These are phyloP conservation scores for Diaporthe nobilis DNA, from an alignment of 2,329 filamentous ascomycete genomes.

Conservation along the genomic window DNA sequence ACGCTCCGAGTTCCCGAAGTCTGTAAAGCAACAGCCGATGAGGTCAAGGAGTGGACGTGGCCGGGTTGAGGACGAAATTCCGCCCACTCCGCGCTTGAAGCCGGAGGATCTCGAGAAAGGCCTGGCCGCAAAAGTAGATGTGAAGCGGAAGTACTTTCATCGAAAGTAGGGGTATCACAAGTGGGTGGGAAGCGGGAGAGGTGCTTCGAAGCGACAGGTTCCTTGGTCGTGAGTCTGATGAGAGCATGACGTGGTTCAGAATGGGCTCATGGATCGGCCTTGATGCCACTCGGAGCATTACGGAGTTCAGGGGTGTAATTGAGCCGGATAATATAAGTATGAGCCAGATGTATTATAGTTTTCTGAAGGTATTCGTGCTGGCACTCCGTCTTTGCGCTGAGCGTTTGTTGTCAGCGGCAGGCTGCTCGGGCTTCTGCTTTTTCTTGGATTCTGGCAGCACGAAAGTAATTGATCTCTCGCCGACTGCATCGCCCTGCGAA, in stretches of 20 bases:
- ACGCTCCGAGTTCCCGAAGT: slow-evolving; percentile 71
- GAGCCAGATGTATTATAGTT: slow-evolving; percentile 62
- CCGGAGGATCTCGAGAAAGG: slow-evolving; percentile 74
- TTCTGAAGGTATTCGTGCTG: slow-evolving; percentile 81
- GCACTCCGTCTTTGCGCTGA: slow-evolving; percentile 75
- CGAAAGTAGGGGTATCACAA: slow-evolving; percentile 48
- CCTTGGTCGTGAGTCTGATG: background rate
- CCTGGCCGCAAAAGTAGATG: slow-evolving; percentile 53
- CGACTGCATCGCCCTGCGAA: slow-evolving; percentile 65
- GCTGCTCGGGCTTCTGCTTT: slow-evolving; percentile 60
- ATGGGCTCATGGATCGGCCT: background rate
- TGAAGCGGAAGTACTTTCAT: slow-evolving; percentile 54
- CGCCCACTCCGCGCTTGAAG: slow-evolving; percentile 69
- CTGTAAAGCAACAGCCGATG: slow-evolving; percentile 61
- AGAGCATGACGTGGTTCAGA: background rate
- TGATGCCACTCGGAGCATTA: background rate
- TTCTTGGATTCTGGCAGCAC: slow-evolving; percentile 73
- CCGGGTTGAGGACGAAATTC: slow-evolving; percentile 67
- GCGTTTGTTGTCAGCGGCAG: slow-evolving; percentile 52
- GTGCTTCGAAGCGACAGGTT: background rate
- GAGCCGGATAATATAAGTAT: slow-evolving; percentile 17
- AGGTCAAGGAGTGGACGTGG: slow-evolving; percentile 56
- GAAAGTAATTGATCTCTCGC: slow-evolving; percentile 81
- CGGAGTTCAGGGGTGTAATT: slow-evolving; percentile 12
- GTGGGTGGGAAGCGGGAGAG: background rate